Evolutionary conservation across 257 asterid genomes (phyloP), one percentile per base, ranked within the genome.

Genomic region (Cruciata laevipes): DNA sequence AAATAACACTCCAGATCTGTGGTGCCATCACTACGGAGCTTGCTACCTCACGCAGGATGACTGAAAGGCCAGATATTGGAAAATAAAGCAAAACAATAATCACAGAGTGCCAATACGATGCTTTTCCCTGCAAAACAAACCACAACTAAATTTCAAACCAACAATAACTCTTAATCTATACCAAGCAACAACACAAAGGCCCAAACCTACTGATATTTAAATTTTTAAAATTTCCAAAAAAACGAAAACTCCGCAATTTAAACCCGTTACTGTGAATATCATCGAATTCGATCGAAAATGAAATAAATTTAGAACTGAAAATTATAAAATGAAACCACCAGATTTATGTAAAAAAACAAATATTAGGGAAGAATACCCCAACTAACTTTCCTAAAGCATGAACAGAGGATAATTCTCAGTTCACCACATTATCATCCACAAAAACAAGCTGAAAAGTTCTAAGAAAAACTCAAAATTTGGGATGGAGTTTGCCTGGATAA

Each of bases 1-100:
- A 62, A 35, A 63, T 52, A 61, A 72, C 61, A 71, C 65, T 70
- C 68, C 77, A 80, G 78, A 75, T 52, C 71, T 71, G 65, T 57
- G 11, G 44, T 6, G 57, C n/a, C 32, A 59, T 23, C 27, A 58
- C n/a, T 35, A 42, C 20, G 40, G 55, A 63, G 55, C 61, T 72
- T 21, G 23, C 17, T 49, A 52, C 24, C 66, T 27, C 67, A 67
- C 42, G 23, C 30, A 55, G 31, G 24, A 60, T 37, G 33, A 73
- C 53, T 65, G 49, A 65, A 65, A 35, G 69, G 21, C 49, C 64
- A 70, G 24, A 27, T 51, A 59, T 52, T 42, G 30, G 16, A 44
- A 35, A 42, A 60, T 27, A 38, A 38, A 11, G 35, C 47, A 40
- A 31, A 25, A 42, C 3, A 0, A 32, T 65, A 53, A 30, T 18